phyloP scores from a whole-genome alignment of 768 basidiomycete species.

The Lactifluus echinatus region DNA sequence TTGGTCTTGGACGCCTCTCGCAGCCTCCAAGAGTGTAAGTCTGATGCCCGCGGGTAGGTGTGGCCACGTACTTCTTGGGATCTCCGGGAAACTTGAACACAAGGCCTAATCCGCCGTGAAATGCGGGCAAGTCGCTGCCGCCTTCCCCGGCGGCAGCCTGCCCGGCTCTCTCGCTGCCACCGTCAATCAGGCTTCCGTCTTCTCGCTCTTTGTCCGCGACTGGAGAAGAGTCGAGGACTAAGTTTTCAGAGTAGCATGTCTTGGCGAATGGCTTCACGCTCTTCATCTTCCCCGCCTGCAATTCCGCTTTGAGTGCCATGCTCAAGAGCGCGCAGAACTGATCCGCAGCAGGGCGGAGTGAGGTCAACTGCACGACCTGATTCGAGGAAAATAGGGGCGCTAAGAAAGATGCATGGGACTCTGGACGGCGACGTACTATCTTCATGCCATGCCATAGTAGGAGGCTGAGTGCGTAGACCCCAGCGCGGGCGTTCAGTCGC shows the following conservation, averaged over 20 bases:
- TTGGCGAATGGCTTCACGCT: conserved; percentile 81
- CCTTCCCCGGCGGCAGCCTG: no score
- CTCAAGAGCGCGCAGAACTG: conserved; percentile 85
- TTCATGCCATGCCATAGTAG: conserved; percentile 92
- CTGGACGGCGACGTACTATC: conserved; percentile 49
- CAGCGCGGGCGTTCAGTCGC: conserved; percentile 84
- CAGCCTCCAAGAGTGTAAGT: conserved; percentile 38
- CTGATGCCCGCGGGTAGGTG: not conserved
- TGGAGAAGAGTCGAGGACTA: conserved; percentile 51
- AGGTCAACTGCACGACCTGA: conserved; percentile 92
- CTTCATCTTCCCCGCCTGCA: conserved; percentile 92
- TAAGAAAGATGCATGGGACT: not conserved
- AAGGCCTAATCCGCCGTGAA: conserved; percentile 72
- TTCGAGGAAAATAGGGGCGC: not conserved
- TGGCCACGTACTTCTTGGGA: conserved; percentile 64
- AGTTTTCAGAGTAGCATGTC: conserved; percentile 91
- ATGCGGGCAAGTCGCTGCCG: conserved; percentile 46
- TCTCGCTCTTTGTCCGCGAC: conserved; percentile 30
- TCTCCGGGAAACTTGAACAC: conserved; percentile 89
- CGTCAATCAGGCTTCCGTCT: conserved; percentile 56
- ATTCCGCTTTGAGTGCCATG: conserved; percentile 80
- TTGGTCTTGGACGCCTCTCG: conserved; percentile 92
- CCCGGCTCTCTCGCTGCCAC: conserved; percentile 43
- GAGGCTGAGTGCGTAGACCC: conserved; percentile 92
- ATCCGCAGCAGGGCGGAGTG: conserved; percentile 87